phyloP scores from a whole-genome alignment of 2,329 filamentous ascomycete species.

The Sordariomycetes sp. region DNA sequence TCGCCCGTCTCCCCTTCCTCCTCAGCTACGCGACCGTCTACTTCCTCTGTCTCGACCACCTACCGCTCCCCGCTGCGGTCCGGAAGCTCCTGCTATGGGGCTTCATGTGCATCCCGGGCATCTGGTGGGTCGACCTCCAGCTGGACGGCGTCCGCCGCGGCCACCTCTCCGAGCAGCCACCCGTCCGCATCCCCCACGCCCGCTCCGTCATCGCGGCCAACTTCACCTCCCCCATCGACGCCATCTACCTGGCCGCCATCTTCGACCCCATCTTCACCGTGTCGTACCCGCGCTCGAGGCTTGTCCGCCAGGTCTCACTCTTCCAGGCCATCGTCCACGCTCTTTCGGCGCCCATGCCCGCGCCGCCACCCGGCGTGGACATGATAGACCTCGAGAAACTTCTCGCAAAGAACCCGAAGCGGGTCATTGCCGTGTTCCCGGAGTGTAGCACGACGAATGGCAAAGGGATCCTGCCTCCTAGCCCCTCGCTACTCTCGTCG shows the following conservation, averaged over 20 bases:
- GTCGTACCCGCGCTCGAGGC: conserved; percentile 63
- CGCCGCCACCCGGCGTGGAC: conserved; percentile 30
- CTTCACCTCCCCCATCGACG: conserved; percentile 86
- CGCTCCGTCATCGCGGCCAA: conserved; percentile 80
- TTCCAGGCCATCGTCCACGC: conserved; percentile 64
- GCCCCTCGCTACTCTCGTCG: conserved; percentile 61
- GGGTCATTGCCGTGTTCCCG: conserved; percentile 79
- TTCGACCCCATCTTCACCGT: conserved; percentile 93
- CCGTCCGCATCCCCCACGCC: conserved; percentile 64
- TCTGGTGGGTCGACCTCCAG: conserved; percentile 98
- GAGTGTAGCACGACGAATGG: conserved; percentile 94
- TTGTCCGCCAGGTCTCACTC: conserved; percentile 68
- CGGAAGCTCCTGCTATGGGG: conserved; percentile 85
- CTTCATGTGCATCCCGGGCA: conserved; percentile 76
- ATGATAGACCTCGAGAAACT: conserved; percentile 55
- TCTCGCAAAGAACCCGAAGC: conserved; percentile 55
- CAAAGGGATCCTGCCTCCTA: conserved; percentile 75
- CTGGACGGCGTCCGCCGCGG: conserved; percentile 94
- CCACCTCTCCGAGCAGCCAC: conserved; percentile 65
- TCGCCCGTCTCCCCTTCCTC: conserved; percentile 71
- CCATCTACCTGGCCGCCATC: conserved; percentile 86
- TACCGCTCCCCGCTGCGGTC: conserved; percentile 51
- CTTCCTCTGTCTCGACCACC: conserved; percentile 72
- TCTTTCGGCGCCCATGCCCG: conserved; percentile 46
- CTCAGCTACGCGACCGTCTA: conserved; percentile 57